Evolutionary conservation across 441 rosid genomes (phyloP).

Genomic region (Bruguiera hainesii): DNA sequence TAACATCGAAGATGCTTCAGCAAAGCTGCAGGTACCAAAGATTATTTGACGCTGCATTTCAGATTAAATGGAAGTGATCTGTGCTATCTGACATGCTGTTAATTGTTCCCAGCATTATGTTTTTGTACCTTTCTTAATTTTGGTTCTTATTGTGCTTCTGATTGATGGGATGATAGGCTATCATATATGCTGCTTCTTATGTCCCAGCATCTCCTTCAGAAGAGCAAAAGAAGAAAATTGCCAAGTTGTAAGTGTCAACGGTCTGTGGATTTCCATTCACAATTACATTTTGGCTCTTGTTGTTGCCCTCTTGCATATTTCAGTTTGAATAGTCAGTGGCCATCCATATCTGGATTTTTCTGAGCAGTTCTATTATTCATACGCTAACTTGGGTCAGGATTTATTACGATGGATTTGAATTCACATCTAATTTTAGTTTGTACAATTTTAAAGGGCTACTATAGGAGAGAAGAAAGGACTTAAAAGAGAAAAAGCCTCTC

Average conservation of each 20-base stretch:
- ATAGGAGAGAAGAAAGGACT: conserved; percentile 77
- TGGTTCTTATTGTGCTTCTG: conserved; percentile 1
- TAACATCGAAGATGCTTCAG: conserved; percentile 82
- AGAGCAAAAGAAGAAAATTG: conserved; percentile 92
- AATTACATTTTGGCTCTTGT: not conserved
- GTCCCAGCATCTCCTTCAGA: conserved; percentile 97
- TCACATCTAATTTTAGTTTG: not conserved
- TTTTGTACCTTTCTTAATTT: not conserved
- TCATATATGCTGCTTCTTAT: conserved; percentile 80
- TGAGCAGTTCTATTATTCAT: not conserved
- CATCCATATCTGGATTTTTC: not conserved
- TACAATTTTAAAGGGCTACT: conserved; percentile 53
- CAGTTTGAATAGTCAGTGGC: not conserved
- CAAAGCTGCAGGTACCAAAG: conserved; percentile 69
- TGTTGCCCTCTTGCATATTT: not conserved
- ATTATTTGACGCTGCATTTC: not conserved
- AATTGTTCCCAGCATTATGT: not conserved
- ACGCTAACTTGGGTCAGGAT: too few species aligned
- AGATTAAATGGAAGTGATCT: not conserved
- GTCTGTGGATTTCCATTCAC: not conserved
- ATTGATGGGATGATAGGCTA: conserved; percentile 45
- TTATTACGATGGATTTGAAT: not conserved
- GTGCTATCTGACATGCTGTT: not conserved
- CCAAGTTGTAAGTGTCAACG: conserved; percentile 51
- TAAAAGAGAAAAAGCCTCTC: conserved; percentile 62